These are phyloP conservation scores for Myxozyma udenii DNA, from an alignment of 805 yeast genomes.

Conservation along the genomic window DNA sequence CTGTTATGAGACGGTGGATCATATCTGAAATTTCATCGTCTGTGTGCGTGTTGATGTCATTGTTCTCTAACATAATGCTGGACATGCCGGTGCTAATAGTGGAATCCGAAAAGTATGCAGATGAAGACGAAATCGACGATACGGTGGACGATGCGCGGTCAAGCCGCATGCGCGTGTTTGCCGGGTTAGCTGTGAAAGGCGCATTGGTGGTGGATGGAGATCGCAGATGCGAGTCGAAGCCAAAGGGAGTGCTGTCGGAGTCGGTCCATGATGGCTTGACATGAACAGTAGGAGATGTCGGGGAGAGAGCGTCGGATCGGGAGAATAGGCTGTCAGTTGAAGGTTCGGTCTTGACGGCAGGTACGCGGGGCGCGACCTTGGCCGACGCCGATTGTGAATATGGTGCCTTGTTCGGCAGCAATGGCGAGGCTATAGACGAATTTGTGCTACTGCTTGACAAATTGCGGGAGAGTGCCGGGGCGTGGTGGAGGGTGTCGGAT, in stretches of 20 bases:
- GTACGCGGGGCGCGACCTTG: too few relatives aligned
- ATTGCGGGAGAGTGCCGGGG: too few relatives aligned
- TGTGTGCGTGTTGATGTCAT: conserved; percentile 5
- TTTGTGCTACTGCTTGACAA: too few relatives aligned
- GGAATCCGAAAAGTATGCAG: conserved; percentile 19
- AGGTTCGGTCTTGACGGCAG: neutral
- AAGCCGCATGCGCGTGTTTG: conserved; percentile 21
- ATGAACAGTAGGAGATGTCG: neutral
- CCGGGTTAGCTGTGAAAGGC: conserved; percentile 17
- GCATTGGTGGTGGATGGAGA: conserved; percentile 6
- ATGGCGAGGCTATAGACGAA: too few relatives aligned
- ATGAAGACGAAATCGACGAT: conserved; percentile 20
- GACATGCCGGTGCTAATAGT: conserved; percentile 22
- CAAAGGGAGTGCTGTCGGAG: too few relatives aligned
- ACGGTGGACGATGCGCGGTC: conserved; percentile 22
- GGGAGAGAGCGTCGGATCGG: conserved; percentile 1
- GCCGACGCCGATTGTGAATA: too few relatives aligned
- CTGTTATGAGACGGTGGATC: conserved; percentile 28
- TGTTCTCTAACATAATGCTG: conserved; percentile 19
- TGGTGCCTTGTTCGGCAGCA: too few relatives aligned
- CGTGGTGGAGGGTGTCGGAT: too few relatives aligned
- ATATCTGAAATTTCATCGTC: conserved; percentile 27
- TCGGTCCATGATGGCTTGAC: too few relatives aligned
- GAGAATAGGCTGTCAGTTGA: neutral
- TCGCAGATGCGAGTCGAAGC: too few relatives aligned